Evolutionary conservation across 495 filamentous ascomycete species (phyloP).

Genomic region (Cercophora samala): DNA sequence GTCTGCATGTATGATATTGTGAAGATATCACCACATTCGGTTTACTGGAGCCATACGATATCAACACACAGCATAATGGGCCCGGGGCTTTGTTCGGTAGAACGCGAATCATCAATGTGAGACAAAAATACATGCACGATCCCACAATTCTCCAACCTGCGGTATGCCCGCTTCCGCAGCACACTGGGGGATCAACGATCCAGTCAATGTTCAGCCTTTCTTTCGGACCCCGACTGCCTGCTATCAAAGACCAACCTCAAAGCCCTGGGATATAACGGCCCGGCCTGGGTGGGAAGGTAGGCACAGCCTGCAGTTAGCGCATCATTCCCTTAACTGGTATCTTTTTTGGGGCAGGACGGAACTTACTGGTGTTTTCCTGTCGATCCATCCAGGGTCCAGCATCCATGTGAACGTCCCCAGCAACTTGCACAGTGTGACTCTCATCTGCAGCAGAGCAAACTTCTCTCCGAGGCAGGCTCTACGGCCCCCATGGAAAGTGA

Average conservation of each 20-base stretch:
- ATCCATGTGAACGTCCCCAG: constrained; percentile 11
- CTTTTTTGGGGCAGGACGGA: background rate
- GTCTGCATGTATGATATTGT: background rate
- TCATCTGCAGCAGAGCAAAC: constrained; percentile 24
- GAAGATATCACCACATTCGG: background rate
- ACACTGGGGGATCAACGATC: background rate
- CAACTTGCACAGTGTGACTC: constrained; percentile 15
- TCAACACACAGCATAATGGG: background rate
- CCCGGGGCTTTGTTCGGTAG: background rate
- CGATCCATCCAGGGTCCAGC: constrained; percentile 18
- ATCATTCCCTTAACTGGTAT: background rate
- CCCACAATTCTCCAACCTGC: background rate
- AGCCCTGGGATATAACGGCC: constrained; percentile 16
- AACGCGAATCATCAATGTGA: background rate
- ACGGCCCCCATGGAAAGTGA: constrained; percentile 36
- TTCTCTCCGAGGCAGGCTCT: constrained; percentile 35
- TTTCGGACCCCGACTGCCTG: background rate
- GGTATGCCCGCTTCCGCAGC: background rate
- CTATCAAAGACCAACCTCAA: constrained; percentile 10
- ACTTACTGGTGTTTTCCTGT: constrained; percentile 20
- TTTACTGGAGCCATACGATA: background rate
- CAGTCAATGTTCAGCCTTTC: background rate
- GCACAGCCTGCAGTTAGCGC: background rate
- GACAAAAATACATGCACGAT: background rate
- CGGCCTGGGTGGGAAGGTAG: constrained; percentile 7